These are phyloP conservation scores for Chrysosporium keratinophilum DNA, from an alignment of 2,329 filamentous ascomycete genomes.

Conservation along the genomic window DNA sequence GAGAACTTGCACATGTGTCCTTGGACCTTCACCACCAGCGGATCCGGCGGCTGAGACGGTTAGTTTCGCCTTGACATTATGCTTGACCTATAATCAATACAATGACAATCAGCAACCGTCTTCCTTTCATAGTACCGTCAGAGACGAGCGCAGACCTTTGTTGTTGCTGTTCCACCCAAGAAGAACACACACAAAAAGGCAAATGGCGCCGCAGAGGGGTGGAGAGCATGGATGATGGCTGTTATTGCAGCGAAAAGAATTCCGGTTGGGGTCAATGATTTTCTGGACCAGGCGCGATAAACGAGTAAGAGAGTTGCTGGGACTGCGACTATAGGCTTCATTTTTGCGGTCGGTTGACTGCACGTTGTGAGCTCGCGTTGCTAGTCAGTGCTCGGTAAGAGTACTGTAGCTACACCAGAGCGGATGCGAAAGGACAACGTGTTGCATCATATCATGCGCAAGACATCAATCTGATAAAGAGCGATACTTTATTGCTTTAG, in stretches of 20 bases:
- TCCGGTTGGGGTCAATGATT: constrained; percentile 68
- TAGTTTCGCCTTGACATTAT: constrained; percentile 69
- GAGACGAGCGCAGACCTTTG: constrained; percentile 50
- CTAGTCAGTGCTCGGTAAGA: too few relatives aligned
- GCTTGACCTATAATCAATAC: constrained; percentile 55
- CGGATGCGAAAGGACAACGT: too few relatives aligned
- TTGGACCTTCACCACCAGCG: constrained; percentile 64
- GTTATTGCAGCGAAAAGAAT: constrained; percentile 62
- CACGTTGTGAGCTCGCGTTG: too few relatives aligned
- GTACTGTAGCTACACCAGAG: too few relatives aligned
- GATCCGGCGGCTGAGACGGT: constrained; percentile 67
- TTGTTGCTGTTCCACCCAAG: constrained; percentile 69
- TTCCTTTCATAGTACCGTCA: neutral
- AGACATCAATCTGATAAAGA: too few relatives aligned
- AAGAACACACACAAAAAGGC: constrained; percentile 75
- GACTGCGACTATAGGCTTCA: constrained; percentile 37
- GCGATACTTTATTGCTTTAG: too few relatives aligned
- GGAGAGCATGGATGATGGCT: constrained; percentile 70
- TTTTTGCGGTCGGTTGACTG: constrained; percentile 16
- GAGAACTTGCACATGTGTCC: constrained; percentile 79
- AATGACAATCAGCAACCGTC: constrained; percentile 10
- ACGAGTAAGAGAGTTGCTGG: constrained; percentile 48
- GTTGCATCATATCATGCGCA: too few relatives aligned
- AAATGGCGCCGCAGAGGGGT: constrained; percentile 92
- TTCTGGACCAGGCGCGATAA: constrained; percentile 58